A percentile compares a stretch with the other conserved stretches of the same genome.
Conservation (phyloP, 371 early-diverging fungal species). For the Lichtheimia ramosa region DNA sequence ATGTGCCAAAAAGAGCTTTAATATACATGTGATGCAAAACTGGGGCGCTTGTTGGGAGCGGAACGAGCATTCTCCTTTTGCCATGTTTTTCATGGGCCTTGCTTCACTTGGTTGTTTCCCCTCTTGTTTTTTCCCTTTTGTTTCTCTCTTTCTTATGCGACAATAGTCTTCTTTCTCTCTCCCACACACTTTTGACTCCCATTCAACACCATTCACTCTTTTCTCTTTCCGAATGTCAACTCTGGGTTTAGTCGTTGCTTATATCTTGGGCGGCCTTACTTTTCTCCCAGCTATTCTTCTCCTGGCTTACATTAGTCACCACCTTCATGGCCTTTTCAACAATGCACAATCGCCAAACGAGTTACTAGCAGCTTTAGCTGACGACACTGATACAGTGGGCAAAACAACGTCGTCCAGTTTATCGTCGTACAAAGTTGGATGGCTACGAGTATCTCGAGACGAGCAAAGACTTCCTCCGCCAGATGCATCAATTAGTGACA, state of each 20-base stretch:
- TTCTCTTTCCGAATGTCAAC: background rate
- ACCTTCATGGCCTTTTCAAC: background rate
- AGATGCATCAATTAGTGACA: slow-evolving; percentile 34
- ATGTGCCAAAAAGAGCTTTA: too few relatives aligned
- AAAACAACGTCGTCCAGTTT: slow-evolving; percentile 3
- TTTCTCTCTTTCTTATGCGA: slow-evolving; percentile 6
- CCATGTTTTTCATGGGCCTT: too few relatives aligned
- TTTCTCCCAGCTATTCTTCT: slow-evolving; percentile 36
- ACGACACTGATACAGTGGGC: background rate
- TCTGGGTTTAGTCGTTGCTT: slow-evolving; percentile 23
- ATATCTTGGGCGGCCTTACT: slow-evolving; percentile 47
- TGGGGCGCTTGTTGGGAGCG: too few relatives aligned
- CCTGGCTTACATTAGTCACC: slow-evolving; percentile 4
- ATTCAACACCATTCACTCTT: background rate
- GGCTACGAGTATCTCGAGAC: slow-evolving; percentile 46
- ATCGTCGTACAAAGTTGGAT: slow-evolving; percentile 48
- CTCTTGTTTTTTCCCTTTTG: slow-evolving; percentile 10
- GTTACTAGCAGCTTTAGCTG: background rate
- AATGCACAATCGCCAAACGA: background rate
- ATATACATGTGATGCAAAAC: too few relatives aligned
- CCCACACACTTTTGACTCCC: background rate
- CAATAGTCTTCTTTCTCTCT: background rate
- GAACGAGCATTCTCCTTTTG: too few relatives aligned
- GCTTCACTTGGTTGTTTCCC: background rate
- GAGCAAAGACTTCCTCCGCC: slow-evolving; percentile 25